A percentile compares a stretch with the other conserved stretches of the same genome.
These are phyloP conservation scores for Bimuria novae-zelandiae DNA, from an alignment of 2,329 filamentous ascomycete species.

Conservation along the genomic window DNA sequence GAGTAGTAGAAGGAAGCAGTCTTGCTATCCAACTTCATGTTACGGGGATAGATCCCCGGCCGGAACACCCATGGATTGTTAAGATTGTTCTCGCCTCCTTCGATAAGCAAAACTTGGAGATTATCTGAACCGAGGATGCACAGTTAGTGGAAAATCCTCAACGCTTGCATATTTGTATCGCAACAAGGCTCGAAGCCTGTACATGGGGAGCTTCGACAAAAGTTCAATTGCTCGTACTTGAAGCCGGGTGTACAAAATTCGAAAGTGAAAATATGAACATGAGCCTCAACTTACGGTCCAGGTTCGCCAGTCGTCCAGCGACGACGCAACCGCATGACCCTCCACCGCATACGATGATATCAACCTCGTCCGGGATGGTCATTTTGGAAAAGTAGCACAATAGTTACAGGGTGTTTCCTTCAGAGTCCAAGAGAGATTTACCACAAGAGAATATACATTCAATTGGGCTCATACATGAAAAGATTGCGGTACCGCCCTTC, in stretches of 20 bases:
- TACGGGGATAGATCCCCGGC: slow-evolving; percentile 75
- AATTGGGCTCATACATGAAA: slow-evolving; percentile 29
- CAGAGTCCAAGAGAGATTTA: slow-evolving; percentile 9
- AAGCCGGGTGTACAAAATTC: neutral
- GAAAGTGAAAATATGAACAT: neutral
- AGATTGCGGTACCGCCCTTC: slow-evolving; percentile 19
- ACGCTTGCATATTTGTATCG: neutral
- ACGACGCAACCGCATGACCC: slow-evolving; percentile 65
- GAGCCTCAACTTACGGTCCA: slow-evolving; percentile 57
- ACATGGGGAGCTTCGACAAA: neutral
- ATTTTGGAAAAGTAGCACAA: slow-evolving; percentile 43
- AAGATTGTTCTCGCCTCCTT: slow-evolving; percentile 72
- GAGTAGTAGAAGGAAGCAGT: slow-evolving; percentile 83
- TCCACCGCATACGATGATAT: slow-evolving; percentile 79
- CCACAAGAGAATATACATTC: slow-evolving; percentile 35
- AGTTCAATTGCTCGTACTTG: neutral
- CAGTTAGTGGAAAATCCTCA: neutral
- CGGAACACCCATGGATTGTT: slow-evolving; percentile 81
- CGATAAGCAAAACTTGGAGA: slow-evolving; percentile 71
- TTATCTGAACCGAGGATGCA: slow-evolving; percentile 54
- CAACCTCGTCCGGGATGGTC: slow-evolving; percentile 75
- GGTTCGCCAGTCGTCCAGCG: slow-evolving; percentile 67
- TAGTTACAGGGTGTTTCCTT: neutral
- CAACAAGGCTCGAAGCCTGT: neutral
- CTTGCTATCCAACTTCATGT: slow-evolving; percentile 81